Base-by-base conservation (phyloP, 2,329 filamentous ascomycete species). In the Acrodontium crateriforme region DNA sequence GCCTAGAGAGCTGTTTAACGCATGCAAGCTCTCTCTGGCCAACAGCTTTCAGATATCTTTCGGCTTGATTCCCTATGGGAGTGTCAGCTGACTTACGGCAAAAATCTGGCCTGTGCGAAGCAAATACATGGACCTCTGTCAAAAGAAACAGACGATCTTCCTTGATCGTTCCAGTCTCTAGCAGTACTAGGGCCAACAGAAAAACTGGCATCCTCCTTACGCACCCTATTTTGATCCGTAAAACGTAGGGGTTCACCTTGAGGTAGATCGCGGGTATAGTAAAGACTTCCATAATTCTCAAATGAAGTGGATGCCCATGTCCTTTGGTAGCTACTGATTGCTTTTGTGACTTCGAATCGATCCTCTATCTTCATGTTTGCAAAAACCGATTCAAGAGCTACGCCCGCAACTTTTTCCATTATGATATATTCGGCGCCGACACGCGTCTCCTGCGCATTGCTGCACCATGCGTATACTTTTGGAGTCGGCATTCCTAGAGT, bases 71-170 rank as follows among this genome's bases (percentile, higher is more conserved):
- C 48, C 50, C 53, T 54, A 35, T 14, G 16, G 18, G 17, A 3
- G 8, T n/a, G n/a, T n/a, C n/a, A n/a, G n/a, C n/a, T n/a, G n/a
- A n/a, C n/a, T n/a, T n/a, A n/a, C n/a, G n/a, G n/a, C n/a, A n/a
- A n/a, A n/a, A n/a, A n/a, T n/a, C n/a, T n/a, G n/a, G n/a, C n/a
- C n/a, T n/a, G n/a, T n/a, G n/a, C n/a, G 12, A 11, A 10, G 24
- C 27, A 38, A 50, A 49, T 41, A 56, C 55, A 56, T 35, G 54
- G 53, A 16, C 54, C 55, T 42, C 50, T 35, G 27, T 56, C 46
- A 28, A 46, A 47, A 6, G 41, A 24, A 27, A 57, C 30, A 16
- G 24, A 28, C 14, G 32, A 42, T 34, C 53, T 45, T 5, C 47
- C 46, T 26, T 49, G 34, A 30, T 58, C 51, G 18, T 47, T 30